Evolutionary conservation across 2,329 filamentous ascomycete genomes (phyloP).

Genomic region (Zymoseptoria brevis): DNA sequence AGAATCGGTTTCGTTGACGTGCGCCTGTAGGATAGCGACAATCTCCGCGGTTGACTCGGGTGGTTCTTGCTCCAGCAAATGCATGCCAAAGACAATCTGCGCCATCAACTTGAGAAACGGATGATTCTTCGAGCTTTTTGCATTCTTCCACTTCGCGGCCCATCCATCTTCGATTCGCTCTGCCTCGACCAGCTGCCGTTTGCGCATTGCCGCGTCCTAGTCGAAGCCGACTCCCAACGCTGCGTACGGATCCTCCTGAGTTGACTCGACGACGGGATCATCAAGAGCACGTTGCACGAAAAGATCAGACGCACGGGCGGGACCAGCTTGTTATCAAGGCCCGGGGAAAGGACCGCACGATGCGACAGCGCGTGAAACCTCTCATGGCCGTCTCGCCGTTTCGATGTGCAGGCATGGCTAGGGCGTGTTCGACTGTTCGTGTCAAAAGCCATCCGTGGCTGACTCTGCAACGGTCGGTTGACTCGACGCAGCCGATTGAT

Average conservation of each 20-base stretch:
- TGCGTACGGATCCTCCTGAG: slow-evolving; percentile 32
- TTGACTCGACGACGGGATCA: slow-evolving; percentile 69
- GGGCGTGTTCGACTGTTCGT: neutral
- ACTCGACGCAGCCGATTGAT: neutral
- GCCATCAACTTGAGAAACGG: slow-evolving; percentile 83
- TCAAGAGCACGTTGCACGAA: slow-evolving; percentile 72
- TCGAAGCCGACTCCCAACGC: slow-evolving; percentile 19
- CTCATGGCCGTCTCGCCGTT: slow-evolving; percentile 12
- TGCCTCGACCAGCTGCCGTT: slow-evolving; percentile 60
- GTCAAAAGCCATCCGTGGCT: neutral
- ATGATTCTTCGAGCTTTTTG: slow-evolving; percentile 69
- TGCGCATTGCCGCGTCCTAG: slow-evolving; percentile 51
- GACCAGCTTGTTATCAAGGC: slow-evolving; percentile 13
- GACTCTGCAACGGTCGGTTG: neutral
- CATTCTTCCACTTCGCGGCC: slow-evolving; percentile 67
- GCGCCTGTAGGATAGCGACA: slow-evolving; percentile 77
- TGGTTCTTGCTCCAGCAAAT: slow-evolving; percentile 73
- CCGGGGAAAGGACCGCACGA: slow-evolving; percentile 5
- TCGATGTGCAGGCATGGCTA: neutral
- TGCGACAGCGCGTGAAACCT: slow-evolving; percentile 21
- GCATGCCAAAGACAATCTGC: slow-evolving; percentile 89
- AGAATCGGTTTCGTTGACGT: slow-evolving; percentile 89
- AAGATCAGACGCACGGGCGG: slow-evolving; percentile 62
- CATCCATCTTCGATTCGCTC: slow-evolving; percentile 62
- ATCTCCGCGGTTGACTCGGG: slow-evolving; percentile 86